Evolutionary conservation across 1,284 basidiomycete genomes (phyloP), one percentile per base, ranked within the genome.

Genomic region (Trametes sp.): DNA sequence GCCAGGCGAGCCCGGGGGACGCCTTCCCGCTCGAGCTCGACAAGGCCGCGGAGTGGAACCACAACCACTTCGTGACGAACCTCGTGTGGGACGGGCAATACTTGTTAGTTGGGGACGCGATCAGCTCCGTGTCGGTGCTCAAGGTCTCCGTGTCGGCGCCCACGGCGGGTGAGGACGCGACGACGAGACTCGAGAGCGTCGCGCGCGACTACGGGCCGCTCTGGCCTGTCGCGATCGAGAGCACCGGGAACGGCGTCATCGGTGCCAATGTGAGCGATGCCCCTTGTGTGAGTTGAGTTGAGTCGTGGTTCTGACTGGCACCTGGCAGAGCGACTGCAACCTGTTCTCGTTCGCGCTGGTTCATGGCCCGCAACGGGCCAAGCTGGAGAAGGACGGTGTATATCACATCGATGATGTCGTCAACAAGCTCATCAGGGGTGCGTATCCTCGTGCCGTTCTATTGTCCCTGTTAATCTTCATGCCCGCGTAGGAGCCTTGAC

Each of bases 121-220:
- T 97, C 58, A 87, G 88, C 71, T 96, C 94, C 1, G 82, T 98
- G 11, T 90, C 93, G 6, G 73, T 94, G 4, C 78, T 97, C 19
- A 82, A 84, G 50, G 60, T 62, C 45, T 74, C 90, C 29, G n/a
- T n/a, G n/a, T n/a, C n/a, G n/a, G n/a, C n/a, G n/a, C n/a, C n/a
- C n/a, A n/a, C n/a, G n/a, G n/a, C n/a, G n/a, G n/a, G n/a, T n/a
- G 70, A 75, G 1, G 81, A 76, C 6, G 71, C 59, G 1, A 74
- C 77, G 1, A 74, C 77, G 5, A 79, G 81, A 64, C 75, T 97
- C 2, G 74, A 82, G 59, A 85, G 84, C 26, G 77, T 92, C 38
- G 90, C 91, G 21, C 85, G 88, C 69, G 94, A 98, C 75, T 92
- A 92, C 76, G 84, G 86, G 0, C 88, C 94, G 5, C 78, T 94